Evolutionary conservation across 176 grass and related monocot genomes (phyloP).

Genomic region (Raddia distichophylla): DNA sequence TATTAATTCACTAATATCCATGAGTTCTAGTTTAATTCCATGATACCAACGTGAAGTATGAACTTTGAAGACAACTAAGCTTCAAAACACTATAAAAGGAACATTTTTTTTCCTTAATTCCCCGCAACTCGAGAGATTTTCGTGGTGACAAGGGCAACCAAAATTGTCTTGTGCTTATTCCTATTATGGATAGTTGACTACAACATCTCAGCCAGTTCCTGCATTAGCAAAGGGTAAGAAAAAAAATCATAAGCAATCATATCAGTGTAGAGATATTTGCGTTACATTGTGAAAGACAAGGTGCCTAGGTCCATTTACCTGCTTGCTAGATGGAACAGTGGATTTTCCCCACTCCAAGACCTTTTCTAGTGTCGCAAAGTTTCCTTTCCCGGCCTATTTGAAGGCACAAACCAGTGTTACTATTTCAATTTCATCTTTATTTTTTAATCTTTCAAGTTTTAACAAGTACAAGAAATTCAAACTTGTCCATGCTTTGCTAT

Average conservation of each 20-base stretch:
- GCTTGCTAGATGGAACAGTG: conserved; percentile 77
- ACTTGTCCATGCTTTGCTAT: conserved; percentile 35
- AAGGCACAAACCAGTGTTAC: conserved; percentile 32
- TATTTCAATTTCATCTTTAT: no score
- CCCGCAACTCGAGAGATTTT: no score
- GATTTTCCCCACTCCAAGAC: conserved; percentile 92
- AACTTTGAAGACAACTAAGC: no score
- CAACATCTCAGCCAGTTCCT: conserved; percentile 85
- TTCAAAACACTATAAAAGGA: no score
- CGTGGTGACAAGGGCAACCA: not conserved
- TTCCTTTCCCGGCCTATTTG: conserved; percentile 75
- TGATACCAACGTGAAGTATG: no score
- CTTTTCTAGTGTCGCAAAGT: conserved; percentile 82
- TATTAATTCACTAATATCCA: no score
- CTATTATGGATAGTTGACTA: conserved; percentile 13
- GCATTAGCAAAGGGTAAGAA: conserved; percentile 26
- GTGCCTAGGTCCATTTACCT: conserved; percentile 50
- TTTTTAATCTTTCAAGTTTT: not conserved
- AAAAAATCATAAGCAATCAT: not conserved
- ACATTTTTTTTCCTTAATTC: no score
- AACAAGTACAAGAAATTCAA: conserved; percentile 3
- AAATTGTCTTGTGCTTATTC: conserved; percentile 32
- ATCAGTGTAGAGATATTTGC: not conserved
- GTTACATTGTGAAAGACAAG: not conserved
- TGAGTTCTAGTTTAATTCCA: no score